These are phyloP conservation scores for Corynascus novoguineensis DNA, from an alignment of 495 filamentous ascomycete genomes.

Conservation along the genomic window DNA sequence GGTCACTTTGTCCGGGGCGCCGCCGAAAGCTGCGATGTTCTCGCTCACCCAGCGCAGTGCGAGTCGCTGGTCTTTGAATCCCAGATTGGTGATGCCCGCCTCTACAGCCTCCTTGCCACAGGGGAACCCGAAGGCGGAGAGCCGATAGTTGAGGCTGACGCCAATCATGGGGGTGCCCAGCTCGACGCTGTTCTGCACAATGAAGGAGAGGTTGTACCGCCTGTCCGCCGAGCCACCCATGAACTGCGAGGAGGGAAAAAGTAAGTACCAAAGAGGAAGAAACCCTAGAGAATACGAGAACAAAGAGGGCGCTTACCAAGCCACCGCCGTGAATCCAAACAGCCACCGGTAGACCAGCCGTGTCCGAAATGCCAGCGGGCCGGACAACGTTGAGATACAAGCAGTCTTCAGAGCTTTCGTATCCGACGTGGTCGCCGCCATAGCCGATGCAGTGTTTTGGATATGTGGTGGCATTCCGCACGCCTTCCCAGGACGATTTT, in stretches of 20 bases:
- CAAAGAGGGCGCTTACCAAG: constrained; percentile 34
- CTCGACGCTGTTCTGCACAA: constrained; percentile 52
- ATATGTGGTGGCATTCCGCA: not conserved
- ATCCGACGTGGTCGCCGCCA: not conserved
- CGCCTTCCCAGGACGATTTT: not conserved
- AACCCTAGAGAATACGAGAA: not conserved
- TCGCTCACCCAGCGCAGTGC: constrained; percentile 58
- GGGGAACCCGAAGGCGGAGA: constrained; percentile 57
- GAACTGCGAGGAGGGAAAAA: constrained; percentile 20
- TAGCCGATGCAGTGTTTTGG: not conserved
- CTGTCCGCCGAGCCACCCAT: constrained; percentile 1
- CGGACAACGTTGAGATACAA: constrained; percentile 59
- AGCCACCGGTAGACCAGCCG: constrained; percentile 57
- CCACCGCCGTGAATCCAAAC: constrained; percentile 74
- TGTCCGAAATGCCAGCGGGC: constrained; percentile 49
- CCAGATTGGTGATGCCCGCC: constrained; percentile 59
- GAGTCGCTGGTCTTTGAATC: constrained; percentile 60
- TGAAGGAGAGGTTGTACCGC: constrained; percentile 5
- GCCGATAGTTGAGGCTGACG: constrained; percentile 58
- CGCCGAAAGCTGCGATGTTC: constrained; percentile 65
- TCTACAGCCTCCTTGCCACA: constrained; percentile 55
- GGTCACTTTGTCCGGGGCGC: constrained; percentile 58
- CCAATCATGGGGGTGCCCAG: constrained; percentile 56
- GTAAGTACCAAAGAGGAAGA: not conserved
- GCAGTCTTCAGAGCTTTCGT: constrained; percentile 52